phyloP scores from a whole-genome alignment of 805 yeast genomes.

The Saccharomycopsis selenospora region DNA sequence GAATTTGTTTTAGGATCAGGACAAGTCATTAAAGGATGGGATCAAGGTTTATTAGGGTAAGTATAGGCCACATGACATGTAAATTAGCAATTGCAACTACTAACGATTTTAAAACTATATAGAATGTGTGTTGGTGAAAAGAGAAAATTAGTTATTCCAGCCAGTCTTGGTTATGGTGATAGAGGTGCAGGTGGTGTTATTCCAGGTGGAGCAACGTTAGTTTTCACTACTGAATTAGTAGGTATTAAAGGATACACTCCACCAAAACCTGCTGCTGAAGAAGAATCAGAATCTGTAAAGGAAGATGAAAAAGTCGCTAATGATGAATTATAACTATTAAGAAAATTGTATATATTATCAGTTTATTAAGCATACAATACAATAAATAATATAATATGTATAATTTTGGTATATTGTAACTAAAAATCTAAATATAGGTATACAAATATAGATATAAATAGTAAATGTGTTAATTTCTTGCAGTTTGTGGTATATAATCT shows the following conservation, averaged over 20 bases:
- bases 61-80: too few relatives aligned
- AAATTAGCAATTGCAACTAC: too few relatives aligned
- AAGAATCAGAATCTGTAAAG: too few relatives aligned
- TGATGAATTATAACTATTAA: slow-evolving; percentile 15
- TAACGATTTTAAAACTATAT: neutral
- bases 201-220: slow-evolving; percentile 71
- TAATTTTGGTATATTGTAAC: too few relatives aligned
- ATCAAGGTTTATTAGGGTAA: slow-evolving; percentile 52
- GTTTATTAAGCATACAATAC: too few relatives aligned
- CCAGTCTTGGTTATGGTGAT: slow-evolving; percentile 69
- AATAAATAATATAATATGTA: too few relatives aligned
- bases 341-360: too few relatives aligned
- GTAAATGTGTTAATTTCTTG: too few relatives aligned
- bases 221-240: slow-evolving; percentile 59
- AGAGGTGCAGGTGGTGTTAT: slow-evolving; percentile 70
- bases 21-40: slow-evolving; percentile 87
- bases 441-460: too few relatives aligned
- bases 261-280: slow-evolving; percentile 8
- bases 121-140: slow-evolving; percentile 83
- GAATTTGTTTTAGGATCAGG: slow-evolving; percentile 69
- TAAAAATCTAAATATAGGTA: too few relatives aligned
- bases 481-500: too few relatives aligned
- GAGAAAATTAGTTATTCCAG: slow-evolving; percentile 73
- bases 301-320: slow-evolving; percentile 3
- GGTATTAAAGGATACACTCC: slow-evolving; percentile 29